phyloP scores from a whole-genome alignment of 225 moss, liverwort and hornwort species.

The Antitrichia curtipendula region DNA sequence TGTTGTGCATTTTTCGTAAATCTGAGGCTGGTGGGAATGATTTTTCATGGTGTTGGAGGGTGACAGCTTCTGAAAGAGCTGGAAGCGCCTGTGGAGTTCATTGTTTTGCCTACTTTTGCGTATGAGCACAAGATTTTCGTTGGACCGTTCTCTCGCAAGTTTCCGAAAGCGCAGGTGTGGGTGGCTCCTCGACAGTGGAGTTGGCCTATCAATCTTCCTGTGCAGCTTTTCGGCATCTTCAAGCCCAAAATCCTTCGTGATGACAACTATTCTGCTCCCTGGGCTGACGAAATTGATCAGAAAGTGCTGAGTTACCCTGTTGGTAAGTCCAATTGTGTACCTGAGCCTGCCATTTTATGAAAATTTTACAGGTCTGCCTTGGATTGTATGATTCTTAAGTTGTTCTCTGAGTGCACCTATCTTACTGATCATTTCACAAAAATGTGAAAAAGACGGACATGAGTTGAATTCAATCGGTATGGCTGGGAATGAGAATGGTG shows the following conservation, averaged over 20 bases:
- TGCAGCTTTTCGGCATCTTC: slow-evolving; percentile 90
- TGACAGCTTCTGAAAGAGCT: slow-evolving; percentile 98
- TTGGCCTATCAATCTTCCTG: slow-evolving; percentile 92
- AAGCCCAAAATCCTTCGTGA: slow-evolving; percentile 55
- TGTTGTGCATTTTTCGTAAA: not conserved
- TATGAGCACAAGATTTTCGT: slow-evolving; percentile 99
- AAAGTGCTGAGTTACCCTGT: slow-evolving; percentile 89
- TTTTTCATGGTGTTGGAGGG: slow-evolving; percentile 74
- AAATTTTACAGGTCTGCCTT: not conserved
- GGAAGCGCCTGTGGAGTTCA: slow-evolving; percentile 75
- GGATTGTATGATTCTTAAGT: not conserved
- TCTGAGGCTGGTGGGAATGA: slow-evolving; percentile 58
- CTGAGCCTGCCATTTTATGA: not conserved
- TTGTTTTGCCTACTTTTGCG: slow-evolving; percentile 91
- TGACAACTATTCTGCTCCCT: slow-evolving; percentile 49
- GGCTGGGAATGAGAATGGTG: not conserved
- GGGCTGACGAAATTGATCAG: slow-evolving; percentile 90
- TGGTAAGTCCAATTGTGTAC: slow-evolving; percentile 26
- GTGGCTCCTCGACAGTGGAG: slow-evolving; percentile 99
- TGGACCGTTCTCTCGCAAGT: slow-evolving; percentile 90
- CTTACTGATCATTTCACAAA: not conserved
- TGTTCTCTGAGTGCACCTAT: not conserved
- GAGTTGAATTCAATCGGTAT: not conserved
- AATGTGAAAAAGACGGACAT: no score
- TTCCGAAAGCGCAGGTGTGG: slow-evolving; percentile 89